Conservation (phyloP, 352 stramenopile genomes). For the Pythium insidiosum region DNA sequence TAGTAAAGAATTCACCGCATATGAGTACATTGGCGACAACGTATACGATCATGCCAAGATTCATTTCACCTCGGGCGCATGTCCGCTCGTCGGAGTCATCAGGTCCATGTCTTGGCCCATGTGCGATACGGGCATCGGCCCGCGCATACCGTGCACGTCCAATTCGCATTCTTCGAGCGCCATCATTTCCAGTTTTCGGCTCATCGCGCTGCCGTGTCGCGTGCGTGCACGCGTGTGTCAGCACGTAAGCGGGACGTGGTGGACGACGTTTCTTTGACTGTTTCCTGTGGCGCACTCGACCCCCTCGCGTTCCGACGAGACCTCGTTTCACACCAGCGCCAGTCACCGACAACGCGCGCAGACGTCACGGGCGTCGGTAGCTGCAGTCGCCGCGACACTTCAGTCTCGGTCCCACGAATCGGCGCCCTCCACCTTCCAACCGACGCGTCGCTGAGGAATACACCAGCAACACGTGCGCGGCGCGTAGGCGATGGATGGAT, state of each 20-base stretch:
- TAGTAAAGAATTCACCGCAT: neutral
- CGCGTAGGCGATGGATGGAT: no score
- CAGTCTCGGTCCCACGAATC: no score
- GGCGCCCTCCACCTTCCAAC: no score
- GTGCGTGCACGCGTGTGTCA: neutral
- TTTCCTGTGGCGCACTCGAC: no score
- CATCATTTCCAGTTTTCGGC: conserved; percentile 65
- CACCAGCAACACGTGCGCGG: no score
- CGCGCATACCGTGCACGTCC: conserved; percentile 22
- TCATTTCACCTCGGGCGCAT: conserved; percentile 6
- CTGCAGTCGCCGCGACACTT: no score
- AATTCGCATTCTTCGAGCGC: conserved; percentile 28
- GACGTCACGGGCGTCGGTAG: no score
- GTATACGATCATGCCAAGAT: neutral
- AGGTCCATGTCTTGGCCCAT: conserved; percentile 30
- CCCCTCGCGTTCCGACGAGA: no score
- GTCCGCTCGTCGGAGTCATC: conserved; percentile 6
- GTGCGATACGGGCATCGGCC: conserved; percentile 15
- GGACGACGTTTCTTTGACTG: no score
- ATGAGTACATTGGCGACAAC: neutral
- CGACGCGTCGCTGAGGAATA: no score
- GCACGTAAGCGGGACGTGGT: neutral
- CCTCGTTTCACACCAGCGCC: no score
- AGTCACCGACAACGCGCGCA: no score
- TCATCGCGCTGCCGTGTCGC: conserved; percentile 26